Base-by-base conservation (phyloP, 148 eudicot genomes). In the Silene conica region DNA sequence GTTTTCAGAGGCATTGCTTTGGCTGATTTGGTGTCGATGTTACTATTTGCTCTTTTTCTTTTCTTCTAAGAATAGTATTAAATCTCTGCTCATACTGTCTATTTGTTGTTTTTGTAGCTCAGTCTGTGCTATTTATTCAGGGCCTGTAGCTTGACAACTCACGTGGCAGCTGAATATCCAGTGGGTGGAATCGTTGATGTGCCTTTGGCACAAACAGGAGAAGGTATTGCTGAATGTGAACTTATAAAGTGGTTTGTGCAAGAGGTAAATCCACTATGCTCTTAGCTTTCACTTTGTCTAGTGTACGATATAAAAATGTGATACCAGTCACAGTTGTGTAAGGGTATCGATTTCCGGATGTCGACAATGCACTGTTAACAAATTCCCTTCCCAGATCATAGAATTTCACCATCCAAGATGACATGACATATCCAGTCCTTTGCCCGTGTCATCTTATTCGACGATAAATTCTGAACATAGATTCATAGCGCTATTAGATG, bases 161-260 rank as follows among this genome's bases (percentile, higher is more conserved):
- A 85, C 70, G 85, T 90, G 70, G 67, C 75, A 57, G 70, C 74
- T 14, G 91, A 85, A 69, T 73, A 72, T 23, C 77, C 79, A 59
- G 79, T 74, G 70, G 77, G 58, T 63, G 94, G 92, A 48, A 77
- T 89, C 64, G 82, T 95, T 68, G 97, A 92, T 74, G 83, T 95
- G 60, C 97, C 96, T 63, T 83, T 95, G 77, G 97, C 97, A 21
- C 98, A 95, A 74, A 90, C 93, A 28, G 96, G 97, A 72, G 90
- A 92, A 86, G 97, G 98, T 70, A 90, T 90, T 79, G 93, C 96
- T 31, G 97, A 90, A 82, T 89, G 98, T 79, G 97, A 92, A 80
- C 92, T 95, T 71, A 84, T 95, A 74, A 85, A 88, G 77, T 95
- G 98, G 96, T 92, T 86, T 84, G 97, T 89, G 43, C 79, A 88